phyloP scores from a whole-genome alignment of 495 filamentous ascomycete genomes.

The Neurospora sp. region DNA sequence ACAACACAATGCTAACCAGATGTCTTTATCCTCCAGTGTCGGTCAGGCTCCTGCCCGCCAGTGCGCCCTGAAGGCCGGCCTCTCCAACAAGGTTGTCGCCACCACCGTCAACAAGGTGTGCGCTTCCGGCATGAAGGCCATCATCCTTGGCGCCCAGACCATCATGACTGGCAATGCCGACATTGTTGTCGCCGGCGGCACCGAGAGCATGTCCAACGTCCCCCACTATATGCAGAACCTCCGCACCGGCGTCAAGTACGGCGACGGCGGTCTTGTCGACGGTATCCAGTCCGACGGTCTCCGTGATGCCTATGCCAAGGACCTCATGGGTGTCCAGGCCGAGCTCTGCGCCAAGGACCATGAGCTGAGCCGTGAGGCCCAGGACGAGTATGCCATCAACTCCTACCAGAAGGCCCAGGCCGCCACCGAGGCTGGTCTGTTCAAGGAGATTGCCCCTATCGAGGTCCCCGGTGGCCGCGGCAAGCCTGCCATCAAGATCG shows the following conservation, averaged over 20 bases:
- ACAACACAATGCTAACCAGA: neutral
- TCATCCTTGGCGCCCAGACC: constrained; percentile 90
- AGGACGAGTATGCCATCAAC: constrained; percentile 89
- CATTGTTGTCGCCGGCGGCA: constrained; percentile 81
- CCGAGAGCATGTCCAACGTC: constrained; percentile 95
- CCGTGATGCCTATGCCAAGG: constrained; percentile 79
- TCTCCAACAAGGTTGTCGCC: constrained; percentile 65
- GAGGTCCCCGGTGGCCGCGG: constrained; percentile 79
- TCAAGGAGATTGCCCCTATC: constrained; percentile 84
- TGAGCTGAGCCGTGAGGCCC: constrained; percentile 64
- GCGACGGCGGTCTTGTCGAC: constrained; percentile 75
- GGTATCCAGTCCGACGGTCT: constrained; percentile 88
- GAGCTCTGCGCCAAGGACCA: constrained; percentile 90
- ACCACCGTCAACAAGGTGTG: constrained; percentile 99
- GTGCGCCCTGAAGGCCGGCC: constrained; percentile 79
- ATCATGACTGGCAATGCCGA: constrained; percentile 91
- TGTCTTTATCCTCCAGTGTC: constrained; percentile 47
- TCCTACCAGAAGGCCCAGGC: constrained; percentile 85
- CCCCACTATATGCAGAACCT: constrained; percentile 90
- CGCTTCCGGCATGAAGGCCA: constrained; percentile 84
- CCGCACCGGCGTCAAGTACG: constrained; percentile 80
- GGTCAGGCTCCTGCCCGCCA: constrained; percentile 95
- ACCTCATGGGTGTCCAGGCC: constrained; percentile 87
- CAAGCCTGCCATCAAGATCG: constrained; percentile 73
- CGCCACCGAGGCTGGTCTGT: constrained; percentile 66